Evolutionary conservation across 2,329 filamentous ascomycete genomes (phyloP), one percentile per base, ranked within the genome.

Genomic region (Colletotrichum phormii): DNA sequence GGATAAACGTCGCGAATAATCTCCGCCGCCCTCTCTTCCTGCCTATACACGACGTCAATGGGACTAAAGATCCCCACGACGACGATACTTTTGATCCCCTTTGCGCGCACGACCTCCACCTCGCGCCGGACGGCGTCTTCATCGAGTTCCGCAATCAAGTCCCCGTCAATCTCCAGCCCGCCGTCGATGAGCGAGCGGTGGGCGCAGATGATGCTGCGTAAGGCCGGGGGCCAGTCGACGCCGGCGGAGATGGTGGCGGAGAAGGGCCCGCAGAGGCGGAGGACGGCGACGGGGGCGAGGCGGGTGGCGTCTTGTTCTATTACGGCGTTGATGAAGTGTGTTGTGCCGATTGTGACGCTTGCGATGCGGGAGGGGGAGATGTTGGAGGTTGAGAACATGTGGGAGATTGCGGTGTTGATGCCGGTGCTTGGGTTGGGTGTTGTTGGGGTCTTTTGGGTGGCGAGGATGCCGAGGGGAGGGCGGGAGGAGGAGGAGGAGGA

Each of bases 251-350:
- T 83, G 61, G 87, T 83, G 71, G 86, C 85, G 2, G 86, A 85
- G 72, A 88, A 90, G 0, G 86, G 86, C 0, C 88, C 86, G 60
- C 86, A 88, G 2, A 90, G 83, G 3, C 89, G 84, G 18, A 90
- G 75, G 3, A 90, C 87, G 1, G 87, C 89, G 7, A 90, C 88
- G 4, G 78, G 81, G 15, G 84, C 82, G 5, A 90, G 78, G 2
- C 86, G 83, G 2, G 82, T 75, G 11, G 80, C 81, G 74, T 90
- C 88, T 58, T 84, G 81, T 77, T 90, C 87, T 1, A 90, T 82
- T 5, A 90, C 86, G 6, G 88, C 88, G 72, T 90, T 90, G 76
- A 90, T 84, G 74, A 90, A 90, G 73, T 90, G 88, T 0, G 88
- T 90, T 1, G 86, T 88, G 61, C 87, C 87, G 73, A 89, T 87